These are phyloP conservation scores for Eleusine indica DNA, from an alignment of 176 grass and related monocot species.

Conservation along the genomic window DNA sequence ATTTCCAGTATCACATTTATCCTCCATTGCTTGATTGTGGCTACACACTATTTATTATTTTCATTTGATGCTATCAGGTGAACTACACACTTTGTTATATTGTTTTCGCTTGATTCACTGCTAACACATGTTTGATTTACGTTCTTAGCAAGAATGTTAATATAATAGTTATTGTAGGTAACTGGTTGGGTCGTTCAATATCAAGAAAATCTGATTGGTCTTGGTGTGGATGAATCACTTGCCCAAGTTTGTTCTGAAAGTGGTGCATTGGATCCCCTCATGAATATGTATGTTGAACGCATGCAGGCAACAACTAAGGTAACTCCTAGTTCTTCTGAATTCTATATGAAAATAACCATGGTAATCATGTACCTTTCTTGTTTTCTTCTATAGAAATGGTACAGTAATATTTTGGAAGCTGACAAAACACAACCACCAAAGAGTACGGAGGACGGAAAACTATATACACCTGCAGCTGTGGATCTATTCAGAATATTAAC, in stretches of 20 bases:
- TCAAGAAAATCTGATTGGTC: conserved; percentile 95
- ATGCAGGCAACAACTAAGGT: conserved; percentile 99
- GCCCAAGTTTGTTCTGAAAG: conserved; percentile 99
- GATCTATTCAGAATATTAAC: conserved; percentile 98
- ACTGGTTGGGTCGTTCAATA: conserved; percentile 99
- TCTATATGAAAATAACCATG: conserved; percentile 34
- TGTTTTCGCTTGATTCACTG: conserved; percentile 30
- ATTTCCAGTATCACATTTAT: conserved; percentile 19
- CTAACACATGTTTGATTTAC: conserved; percentile 5
- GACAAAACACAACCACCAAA: conserved; percentile 97
- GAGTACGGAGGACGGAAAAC: conserved; percentile 80
- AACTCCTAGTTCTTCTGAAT: conserved; percentile 34
- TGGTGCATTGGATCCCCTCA: conserved; percentile 97
- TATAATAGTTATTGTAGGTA: conserved; percentile 57
- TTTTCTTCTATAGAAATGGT: conserved; percentile 95
- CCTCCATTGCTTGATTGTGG: not conserved
- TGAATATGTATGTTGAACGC: conserved; percentile 98
- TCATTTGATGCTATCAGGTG: not conserved
- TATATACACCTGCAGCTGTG: conserved; percentile 95
- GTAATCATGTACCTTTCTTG: conserved; percentile 24
- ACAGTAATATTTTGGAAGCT: conserved; percentile 96
- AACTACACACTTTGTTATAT: conserved; percentile 7
- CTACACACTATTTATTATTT: not conserved
- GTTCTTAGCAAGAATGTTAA: conserved; percentile 45
- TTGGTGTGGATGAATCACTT: conserved; percentile 95